phyloP scores from a whole-genome alignment of 2,329 filamentous ascomycete genomes.

The Trichophyton equinum region DNA sequence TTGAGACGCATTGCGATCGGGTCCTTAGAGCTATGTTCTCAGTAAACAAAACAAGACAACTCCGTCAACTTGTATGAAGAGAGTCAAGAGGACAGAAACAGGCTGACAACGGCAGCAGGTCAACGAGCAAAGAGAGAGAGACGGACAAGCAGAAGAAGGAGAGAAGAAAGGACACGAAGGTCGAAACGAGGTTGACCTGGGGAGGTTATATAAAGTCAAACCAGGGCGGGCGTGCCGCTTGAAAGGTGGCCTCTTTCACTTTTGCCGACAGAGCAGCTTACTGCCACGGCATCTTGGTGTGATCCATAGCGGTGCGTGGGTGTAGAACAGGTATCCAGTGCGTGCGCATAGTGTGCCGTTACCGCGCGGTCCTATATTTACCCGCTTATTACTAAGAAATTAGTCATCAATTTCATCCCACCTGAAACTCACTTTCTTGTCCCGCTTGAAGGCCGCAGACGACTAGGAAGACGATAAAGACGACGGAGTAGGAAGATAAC shows the following conservation, averaged over 20 bases:
- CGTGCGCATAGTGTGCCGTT: background rate
- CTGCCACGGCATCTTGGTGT: background rate
- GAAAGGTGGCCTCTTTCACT: conserved; percentile 35
- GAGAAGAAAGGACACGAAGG: conserved; percentile 8
- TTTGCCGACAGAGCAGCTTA: background rate
- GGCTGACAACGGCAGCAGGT: conserved; percentile 1
- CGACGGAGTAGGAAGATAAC: background rate
- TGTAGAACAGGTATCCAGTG: background rate
- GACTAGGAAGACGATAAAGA: background rate
- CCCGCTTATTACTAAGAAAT: background rate
- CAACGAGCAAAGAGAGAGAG: conserved; percentile 7
- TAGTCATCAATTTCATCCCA: background rate
- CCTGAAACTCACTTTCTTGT: background rate
- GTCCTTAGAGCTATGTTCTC: conserved; percentile 12
- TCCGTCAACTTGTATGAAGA: conserved; percentile 7
- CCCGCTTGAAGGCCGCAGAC: background rate
- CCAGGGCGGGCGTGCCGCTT: conserved; percentile 17
- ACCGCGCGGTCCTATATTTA: background rate
- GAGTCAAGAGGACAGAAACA: conserved; percentile 6
- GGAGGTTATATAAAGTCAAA: conserved; percentile 14
- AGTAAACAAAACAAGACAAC: conserved; percentile 8
- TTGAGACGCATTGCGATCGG: conserved; percentile 66
- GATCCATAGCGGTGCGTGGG: background rate
- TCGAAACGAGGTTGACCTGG: background rate
- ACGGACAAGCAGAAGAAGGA: conserved; percentile 8